Percentiles rank a stretch among this genome's conserved stretches.
phyloP scores from a whole-genome alignment of 495 filamentous ascomycete genomes.

The Neurospora sp. region DNA sequence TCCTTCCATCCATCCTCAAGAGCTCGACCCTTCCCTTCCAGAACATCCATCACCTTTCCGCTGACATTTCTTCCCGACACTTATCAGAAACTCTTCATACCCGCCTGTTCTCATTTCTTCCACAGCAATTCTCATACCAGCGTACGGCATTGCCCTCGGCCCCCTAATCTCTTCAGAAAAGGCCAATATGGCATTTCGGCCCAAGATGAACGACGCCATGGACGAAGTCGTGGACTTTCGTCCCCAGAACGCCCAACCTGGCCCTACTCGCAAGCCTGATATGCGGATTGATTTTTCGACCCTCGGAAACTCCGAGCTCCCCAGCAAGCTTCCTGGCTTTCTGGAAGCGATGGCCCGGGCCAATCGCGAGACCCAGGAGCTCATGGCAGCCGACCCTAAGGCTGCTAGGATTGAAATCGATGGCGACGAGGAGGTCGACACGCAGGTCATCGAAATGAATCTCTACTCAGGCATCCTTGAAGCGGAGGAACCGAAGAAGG shows the following conservation, averaged over 20 bases:
- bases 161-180: not conserved
- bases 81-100: not conserved
- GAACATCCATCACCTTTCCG: not conserved
- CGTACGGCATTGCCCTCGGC: not conserved
- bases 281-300: slow-evolving; percentile 18
- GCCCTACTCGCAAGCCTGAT: slow-evolving; percentile 4
- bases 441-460: slow-evolving; percentile 16
- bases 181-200: not conserved
- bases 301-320: slow-evolving; percentile 15
- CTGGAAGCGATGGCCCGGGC: slow-evolving; percentile 18
- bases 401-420: slow-evolving; percentile 14
- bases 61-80: not conserved
- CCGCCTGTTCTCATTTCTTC: not conserved
- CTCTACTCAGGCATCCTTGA: slow-evolving; percentile 13
- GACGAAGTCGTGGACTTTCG: slow-evolving; percentile 17
- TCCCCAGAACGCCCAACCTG: not conserved
- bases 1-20: not conserved
- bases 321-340: slow-evolving; percentile 17
- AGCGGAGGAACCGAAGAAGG: slow-evolving; percentile 3
- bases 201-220: slow-evolving; percentile 9
- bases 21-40: not conserved
- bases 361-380: slow-evolving; percentile 16
- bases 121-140: not conserved
- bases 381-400: slow-evolving; percentile 12
- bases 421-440: slow-evolving; percentile 7